Evolutionary conservation across 2,329 filamentous ascomycete species (phyloP), one percentile per base, ranked within the genome.

Genomic region (Aspergillus brasiliensis): DNA sequence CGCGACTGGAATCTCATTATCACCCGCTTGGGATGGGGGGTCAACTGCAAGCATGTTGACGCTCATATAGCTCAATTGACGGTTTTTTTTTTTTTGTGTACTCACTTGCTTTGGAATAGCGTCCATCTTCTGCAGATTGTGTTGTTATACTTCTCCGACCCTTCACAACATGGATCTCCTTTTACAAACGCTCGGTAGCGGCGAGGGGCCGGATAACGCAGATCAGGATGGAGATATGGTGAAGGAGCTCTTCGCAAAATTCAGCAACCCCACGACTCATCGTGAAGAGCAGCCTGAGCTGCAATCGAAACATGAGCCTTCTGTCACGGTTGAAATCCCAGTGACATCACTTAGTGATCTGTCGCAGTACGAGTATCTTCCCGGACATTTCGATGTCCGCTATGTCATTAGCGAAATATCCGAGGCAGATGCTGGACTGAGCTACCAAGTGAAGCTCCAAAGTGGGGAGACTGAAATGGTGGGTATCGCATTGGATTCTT

Each of bases 381-480:
- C 76, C 1, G 77, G 76, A 10, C 76, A 79, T 63, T 77, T 72
- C 56, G 62, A 65, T 6, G 72, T 73, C 11, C 66, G 65, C 17
- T 68, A 67, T 27, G 64, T 79, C 51, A 65, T 77, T 49, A 59
- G 63, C 23, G 63, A 78, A 34, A 65, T 64, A 17, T 64, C 62
- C 42, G 62, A 68, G 23, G 54, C 60, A 6, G 57, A 61, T n/a
- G 47, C 61, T 19, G 66, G 66, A 19, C 58, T 67, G 47, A 60
- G 63, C 31, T 77, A 77, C 59, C 61, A 67, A 25, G 70, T 79
- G 7, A 69, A 71, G 40, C 65, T 78, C 10, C 64, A 63, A 49
- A 79, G 76, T 63, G 72, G 70, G 25, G 77, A 79, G 52, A 63
- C 61, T 40, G 62, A 72, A 60, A 69, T 69, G 44, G 77, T 78